Evolutionary conservation across 495 filamentous ascomycete genomes (phyloP), one percentile per base, ranked within the genome.

Genomic region (Penicillium antarcticum): DNA sequence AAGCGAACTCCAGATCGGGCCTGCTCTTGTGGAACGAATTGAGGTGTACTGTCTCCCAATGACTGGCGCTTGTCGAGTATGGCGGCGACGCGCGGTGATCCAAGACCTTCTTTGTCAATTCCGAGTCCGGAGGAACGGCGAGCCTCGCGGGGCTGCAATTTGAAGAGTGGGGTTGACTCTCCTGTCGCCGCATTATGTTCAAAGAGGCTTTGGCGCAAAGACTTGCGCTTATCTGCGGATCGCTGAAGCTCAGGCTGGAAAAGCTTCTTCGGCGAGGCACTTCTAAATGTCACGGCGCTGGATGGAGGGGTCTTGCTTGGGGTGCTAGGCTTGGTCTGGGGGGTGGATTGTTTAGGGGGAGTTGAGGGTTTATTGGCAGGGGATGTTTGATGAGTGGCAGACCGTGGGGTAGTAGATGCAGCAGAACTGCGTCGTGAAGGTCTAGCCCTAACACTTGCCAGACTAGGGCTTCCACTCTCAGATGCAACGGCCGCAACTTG

Each of bases 41-140:
- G 67, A 4, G 72, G 70, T 10, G 87, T 80, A 13, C 75, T 73
- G 44, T 91, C 84, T 23, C 83, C 80, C 50, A 95, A 84, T 6
- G 87, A 89, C 36, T 73, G 78, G 37, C 89, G 81, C 42, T 83
- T 80, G 40, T 90, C 87, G 31, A 94, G 79, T 19, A 91, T 78
- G 18, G 81, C 86, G 12, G 86, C 80, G 31, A 95, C 81, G 13
- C 79, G 81, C 7, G 89, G 89, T 4, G 89, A 95, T 17, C 89
- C 89, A 43, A 94, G 80, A 4, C 89, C 88, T 55, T 81, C 73
- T 51, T 80, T 82, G 56, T 91, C 88, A 56, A 84, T 83, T 10
- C 89, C 89, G 51, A 92, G 62, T 4, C 88, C 89, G 5, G 87
- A 88, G 21, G 86, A 83, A 36, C 81, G 79, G n/a, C 73, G 67